These are phyloP conservation scores for Lasiosphaeria ovina DNA, from an alignment of 495 filamentous ascomycete genomes.

Conservation along the genomic window DNA sequence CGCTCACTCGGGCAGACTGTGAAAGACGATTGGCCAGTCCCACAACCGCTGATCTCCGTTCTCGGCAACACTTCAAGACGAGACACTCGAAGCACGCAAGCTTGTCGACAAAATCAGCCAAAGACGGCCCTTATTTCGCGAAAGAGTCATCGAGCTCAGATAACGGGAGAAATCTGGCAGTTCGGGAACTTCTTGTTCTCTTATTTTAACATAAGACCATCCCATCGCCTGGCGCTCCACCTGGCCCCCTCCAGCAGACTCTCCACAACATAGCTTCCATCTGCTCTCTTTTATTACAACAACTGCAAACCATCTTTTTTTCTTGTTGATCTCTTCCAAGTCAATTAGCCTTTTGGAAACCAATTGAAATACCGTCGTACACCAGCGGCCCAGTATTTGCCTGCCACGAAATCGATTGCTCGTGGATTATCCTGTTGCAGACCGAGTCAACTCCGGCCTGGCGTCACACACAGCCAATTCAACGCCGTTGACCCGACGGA, in stretches of 20 bases:
- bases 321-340: too few species aligned
- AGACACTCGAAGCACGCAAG: slow-evolving; percentile 10
- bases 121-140: slow-evolving; percentile 1
- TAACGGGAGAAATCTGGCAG: not conserved
- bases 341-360: not conserved
- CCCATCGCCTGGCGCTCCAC: slow-evolving; percentile 4
- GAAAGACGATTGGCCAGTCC: slow-evolving; percentile 35
- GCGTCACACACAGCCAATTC: slow-evolving; percentile 13
- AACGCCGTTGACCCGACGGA: not conserved
- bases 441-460: slow-evolving; percentile 7
- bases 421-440: slow-evolving; percentile 8
- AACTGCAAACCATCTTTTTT: not conserved
- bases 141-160: slow-evolving; percentile 27
- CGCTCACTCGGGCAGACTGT: slow-evolving; percentile 19
- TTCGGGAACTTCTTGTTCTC: slow-evolving; percentile 2
- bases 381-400: not conserved
- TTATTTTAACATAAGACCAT: slow-evolving; percentile 3
- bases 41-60: slow-evolving; percentile 34
- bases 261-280: too few species aligned
- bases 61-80: slow-evolving; percentile 23
- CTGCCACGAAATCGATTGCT: slow-evolving; percentile 1
- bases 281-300: too few species aligned
- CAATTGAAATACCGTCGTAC: not conserved
- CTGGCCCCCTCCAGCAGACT: slow-evolving; percentile 5
- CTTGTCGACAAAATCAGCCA: slow-evolving; percentile 7